These are phyloP conservation scores for Neurospora discreta DNA, from an alignment of 495 filamentous ascomycete genomes.

Conservation along the genomic window DNA sequence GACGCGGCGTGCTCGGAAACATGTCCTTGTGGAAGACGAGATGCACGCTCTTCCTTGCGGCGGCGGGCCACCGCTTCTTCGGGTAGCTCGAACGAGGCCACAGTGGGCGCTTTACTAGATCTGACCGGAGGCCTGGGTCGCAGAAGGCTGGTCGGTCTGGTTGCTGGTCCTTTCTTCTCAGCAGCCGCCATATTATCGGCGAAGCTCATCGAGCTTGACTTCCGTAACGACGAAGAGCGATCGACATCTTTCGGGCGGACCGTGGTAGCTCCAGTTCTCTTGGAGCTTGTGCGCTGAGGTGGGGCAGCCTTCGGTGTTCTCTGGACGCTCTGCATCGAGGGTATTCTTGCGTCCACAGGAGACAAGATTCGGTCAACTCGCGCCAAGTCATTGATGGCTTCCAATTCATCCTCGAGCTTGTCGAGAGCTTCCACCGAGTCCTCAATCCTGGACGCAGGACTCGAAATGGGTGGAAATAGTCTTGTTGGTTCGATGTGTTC, in stretches of 20 bases:
- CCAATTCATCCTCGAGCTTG: constrained; percentile 55
- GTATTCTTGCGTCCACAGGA: constrained; percentile 12
- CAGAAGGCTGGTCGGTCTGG: constrained; percentile 30
- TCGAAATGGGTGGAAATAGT: constrained; percentile 18
- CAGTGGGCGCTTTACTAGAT: constrained; percentile 52
- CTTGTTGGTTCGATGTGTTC: background rate
- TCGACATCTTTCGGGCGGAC: constrained; percentile 17
- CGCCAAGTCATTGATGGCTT: constrained; percentile 36
- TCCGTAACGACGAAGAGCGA: constrained; percentile 20
- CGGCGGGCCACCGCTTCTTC: constrained; percentile 60
- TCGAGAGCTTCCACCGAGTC: constrained; percentile 61
- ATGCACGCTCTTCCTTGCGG: constrained; percentile 41
- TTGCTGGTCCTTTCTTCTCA: constrained; percentile 14
- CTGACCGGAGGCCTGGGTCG: constrained; percentile 36
- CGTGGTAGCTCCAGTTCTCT: constrained; percentile 6
- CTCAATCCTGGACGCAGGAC: constrained; percentile 45
- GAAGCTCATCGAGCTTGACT: constrained; percentile 24
- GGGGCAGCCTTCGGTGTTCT: constrained; percentile 1
- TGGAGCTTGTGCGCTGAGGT: constrained; percentile 9
- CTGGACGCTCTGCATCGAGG: background rate
- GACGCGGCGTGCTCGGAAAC: constrained; percentile 20
- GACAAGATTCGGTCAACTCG: constrained; percentile 27
- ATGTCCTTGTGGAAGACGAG: constrained; percentile 29
- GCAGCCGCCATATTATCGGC: constrained; percentile 16
- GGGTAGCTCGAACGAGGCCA: constrained; percentile 57